phyloP scores from a whole-genome alignment of 2,329 filamentous ascomycete species.

The Dactylellina sp. region DNA sequence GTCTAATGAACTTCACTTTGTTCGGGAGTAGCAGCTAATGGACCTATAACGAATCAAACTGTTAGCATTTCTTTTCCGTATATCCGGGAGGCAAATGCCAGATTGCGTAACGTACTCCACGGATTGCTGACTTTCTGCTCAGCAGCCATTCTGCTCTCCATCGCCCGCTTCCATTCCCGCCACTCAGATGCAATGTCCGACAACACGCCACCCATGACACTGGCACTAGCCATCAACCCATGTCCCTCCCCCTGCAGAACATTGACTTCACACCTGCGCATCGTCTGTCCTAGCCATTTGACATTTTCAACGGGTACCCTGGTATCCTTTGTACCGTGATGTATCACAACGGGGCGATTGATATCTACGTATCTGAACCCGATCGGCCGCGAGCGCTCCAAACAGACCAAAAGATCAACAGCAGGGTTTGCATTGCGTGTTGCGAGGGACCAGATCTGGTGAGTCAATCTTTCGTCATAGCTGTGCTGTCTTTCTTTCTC shows the following conservation, averaged over 20 bases:
- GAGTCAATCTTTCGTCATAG: slow-evolving; percentile 87
- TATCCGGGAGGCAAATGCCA: background rate
- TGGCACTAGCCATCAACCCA: slow-evolving; percentile 92
- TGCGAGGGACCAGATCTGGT: slow-evolving; percentile 92
- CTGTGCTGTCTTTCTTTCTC: slow-evolving; percentile 78
- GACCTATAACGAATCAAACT: slow-evolving; percentile 25
- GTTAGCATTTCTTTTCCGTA: slow-evolving; percentile 10
- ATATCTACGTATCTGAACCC: slow-evolving; percentile 98
- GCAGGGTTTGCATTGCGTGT: slow-evolving; percentile 93
- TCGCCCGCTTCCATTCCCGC: slow-evolving; percentile 82
- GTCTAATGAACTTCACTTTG: slow-evolving; percentile 50
- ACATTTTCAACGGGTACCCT: slow-evolving; percentile 96
- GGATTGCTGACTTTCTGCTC: slow-evolving; percentile 47
- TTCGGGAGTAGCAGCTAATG: slow-evolving; percentile 47
- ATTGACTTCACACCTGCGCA: slow-evolving; percentile 91
- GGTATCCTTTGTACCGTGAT: slow-evolving; percentile 90
- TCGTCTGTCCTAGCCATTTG: slow-evolving; percentile 90
- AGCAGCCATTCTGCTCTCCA: slow-evolving; percentile 59
- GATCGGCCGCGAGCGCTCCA: slow-evolving; percentile 89
- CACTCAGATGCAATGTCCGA: slow-evolving; percentile 95
- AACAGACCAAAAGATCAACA: slow-evolving; percentile 89
- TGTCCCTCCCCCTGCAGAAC: slow-evolving; percentile 92
- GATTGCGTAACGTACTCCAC: slow-evolving; percentile 36
- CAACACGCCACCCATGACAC: slow-evolving; percentile 92
- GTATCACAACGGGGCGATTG: slow-evolving; percentile 87